Base-by-base conservation (phyloP, 768 basidiomycete genomes). In the Trametes cinnabarina region DNA sequence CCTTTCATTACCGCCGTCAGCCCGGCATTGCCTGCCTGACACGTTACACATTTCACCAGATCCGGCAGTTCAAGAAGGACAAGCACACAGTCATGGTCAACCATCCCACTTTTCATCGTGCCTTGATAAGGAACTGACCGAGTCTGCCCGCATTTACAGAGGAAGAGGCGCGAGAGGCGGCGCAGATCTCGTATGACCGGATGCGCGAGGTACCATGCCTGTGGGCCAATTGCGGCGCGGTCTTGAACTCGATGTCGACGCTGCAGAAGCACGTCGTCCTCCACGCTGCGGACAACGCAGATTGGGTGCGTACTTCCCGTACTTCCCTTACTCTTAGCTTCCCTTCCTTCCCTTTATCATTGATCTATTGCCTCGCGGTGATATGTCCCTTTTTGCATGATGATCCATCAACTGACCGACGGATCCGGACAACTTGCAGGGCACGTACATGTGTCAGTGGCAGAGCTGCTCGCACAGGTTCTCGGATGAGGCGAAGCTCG, bases 201-300 rank as follows among this genome's bases (percentile, higher is more conserved):
- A 59, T 87, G 51, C 73, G 73, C 51, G 74, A 76, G 60, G 67
- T 74, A 42, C 72, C 68, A 11, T 90, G 88, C 70, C 76, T 74
- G 67, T 91, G 88, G 88, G 71, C 69, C 54, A 74, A 74, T 25
- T 91, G 88, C 69, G 75, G 74, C 57, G 74, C 73, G 40, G 63
- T 82, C 14, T 64, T 88, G 61, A 87, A 85, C 65, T 84, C 83
- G 43, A 71, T 73, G 6, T 72, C 77, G 41, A 76, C 72, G 42
- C 68, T 89, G 49, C 65, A 79, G 35, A 65, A 69, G 19, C 88
- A 90, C 74, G 68, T 85, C 32, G 69, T 70, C 47, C 54, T 62
- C 22, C 78, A 80, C 66, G 72, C 67, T 14, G 43, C 63, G 15
- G 74, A 75, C 47, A 63, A 65, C 30, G 61, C 62, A 54, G 61